Conservation (phyloP, 768 basidiomycete species). For the Trametes punicea region DNA sequence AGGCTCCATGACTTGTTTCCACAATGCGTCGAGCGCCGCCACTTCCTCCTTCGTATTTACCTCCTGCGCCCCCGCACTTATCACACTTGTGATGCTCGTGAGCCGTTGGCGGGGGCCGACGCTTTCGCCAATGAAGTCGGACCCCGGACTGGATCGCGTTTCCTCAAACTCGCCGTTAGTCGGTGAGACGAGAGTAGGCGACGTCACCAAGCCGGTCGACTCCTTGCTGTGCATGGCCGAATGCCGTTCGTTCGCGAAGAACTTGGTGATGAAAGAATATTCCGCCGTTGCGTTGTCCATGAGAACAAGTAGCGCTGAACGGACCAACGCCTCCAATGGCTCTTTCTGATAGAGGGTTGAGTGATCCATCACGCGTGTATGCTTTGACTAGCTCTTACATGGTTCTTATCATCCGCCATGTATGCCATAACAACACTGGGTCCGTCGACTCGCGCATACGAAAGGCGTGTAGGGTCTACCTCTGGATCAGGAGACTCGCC, state of each 20-base stretch:
- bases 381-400: slow-evolving; percentile 52
- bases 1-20: slow-evolving; percentile 94
- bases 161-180: slow-evolving; percentile 29
- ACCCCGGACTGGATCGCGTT: slow-evolving; percentile 33
- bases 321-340: slow-evolving; percentile 76
- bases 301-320: slow-evolving; percentile 84
- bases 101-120: slow-evolving; percentile 19
- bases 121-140: slow-evolving; percentile 43
- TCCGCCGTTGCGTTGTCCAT: slow-evolving; percentile 95
- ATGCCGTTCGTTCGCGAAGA: slow-evolving; percentile 52
- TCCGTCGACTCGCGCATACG: slow-evolving; percentile 72
- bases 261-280: slow-evolving; percentile 80
- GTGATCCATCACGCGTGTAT: not conserved
- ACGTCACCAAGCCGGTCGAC: slow-evolving; percentile 28
- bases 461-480: slow-evolving; percentile 55
- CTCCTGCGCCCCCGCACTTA: slow-evolving; percentile 6
- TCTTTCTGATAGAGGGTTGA: slow-evolving; percentile 55
- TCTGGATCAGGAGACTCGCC: slow-evolving; percentile 37
- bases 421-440: slow-evolving; percentile 79
- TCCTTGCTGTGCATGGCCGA: slow-evolving; percentile 13
- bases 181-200: slow-evolving; percentile 36
- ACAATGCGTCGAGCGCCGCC: slow-evolving; percentile 58
- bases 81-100: slow-evolving; percentile 23
- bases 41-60: slow-evolving; percentile 51
- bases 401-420: slow-evolving; percentile 83